phyloP scores from a whole-genome alignment of 2,329 filamentous ascomycete genomes.

The Penicillium freii region DNA sequence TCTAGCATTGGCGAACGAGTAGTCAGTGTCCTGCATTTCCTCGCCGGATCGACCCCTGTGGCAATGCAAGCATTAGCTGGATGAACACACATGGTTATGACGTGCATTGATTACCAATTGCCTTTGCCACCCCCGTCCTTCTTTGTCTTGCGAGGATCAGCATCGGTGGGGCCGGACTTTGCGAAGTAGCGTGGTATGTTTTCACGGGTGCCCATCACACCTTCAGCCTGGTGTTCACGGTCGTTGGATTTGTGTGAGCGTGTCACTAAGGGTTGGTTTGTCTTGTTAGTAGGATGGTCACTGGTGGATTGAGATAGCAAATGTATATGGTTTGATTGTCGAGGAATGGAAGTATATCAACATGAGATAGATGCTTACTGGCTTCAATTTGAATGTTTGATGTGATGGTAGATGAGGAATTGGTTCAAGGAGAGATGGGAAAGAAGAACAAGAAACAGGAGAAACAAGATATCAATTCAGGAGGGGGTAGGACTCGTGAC shows the following conservation, averaged over 20 bases:
- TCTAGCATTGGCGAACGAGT: constrained; percentile 79
- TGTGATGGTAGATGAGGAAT: background rate
- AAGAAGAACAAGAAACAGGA: background rate
- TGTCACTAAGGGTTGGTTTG: constrained; percentile 67
- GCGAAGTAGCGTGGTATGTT: constrained; percentile 88
- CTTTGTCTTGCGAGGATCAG: constrained; percentile 90
- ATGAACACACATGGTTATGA: background rate
- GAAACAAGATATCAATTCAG: background rate
- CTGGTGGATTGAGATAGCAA: background rate
- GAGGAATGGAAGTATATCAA: background rate
- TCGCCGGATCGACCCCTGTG: constrained; percentile 77
- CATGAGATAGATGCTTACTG: background rate
- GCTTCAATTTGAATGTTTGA: background rate
- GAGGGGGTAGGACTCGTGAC: constrained; percentile 20
- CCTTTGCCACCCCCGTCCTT: constrained; percentile 91
- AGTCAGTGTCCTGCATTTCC: constrained; percentile 79
- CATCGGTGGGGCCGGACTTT: constrained; percentile 77
- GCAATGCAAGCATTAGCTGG: constrained; percentile 4
- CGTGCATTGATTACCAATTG: constrained; percentile 71
- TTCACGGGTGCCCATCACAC: constrained; percentile 66
- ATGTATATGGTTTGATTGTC: background rate
- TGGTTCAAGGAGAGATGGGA: background rate
- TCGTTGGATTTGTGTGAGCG: constrained; percentile 95
- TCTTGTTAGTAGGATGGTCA: background rate
- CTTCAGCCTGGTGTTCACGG: constrained; percentile 82